Conservation (phyloP, 768 basidiomycete genomes). For the Russula griseocarnosa region DNA sequence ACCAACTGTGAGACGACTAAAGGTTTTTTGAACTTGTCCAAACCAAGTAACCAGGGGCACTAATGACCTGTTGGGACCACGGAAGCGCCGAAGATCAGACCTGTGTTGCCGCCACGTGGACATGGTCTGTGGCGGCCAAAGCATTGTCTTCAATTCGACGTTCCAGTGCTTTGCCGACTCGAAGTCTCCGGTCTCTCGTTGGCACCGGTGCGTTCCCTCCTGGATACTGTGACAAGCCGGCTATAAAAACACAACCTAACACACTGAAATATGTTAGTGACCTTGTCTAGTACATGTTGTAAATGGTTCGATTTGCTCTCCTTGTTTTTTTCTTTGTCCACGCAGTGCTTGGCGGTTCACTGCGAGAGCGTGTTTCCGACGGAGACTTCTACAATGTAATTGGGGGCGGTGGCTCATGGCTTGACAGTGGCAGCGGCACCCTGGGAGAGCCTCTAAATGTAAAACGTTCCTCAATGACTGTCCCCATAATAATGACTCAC, state of each 20-base stretch:
- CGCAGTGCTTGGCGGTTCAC: conserved; percentile 7
- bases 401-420: conserved; percentile 42
- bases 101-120: no score
- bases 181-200: no score
- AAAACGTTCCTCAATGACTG: conserved; percentile 5
- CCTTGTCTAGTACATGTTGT: not conserved
- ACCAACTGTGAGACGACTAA: no score
- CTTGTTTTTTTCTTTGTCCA: conserved; percentile 21
- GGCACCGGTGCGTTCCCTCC: no score
- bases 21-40: no score
- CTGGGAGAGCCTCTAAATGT: conserved; percentile 48
- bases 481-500: not conserved
- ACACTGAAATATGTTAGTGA: no score
- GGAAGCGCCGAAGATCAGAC: no score
- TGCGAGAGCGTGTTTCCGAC: not conserved
- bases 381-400: conserved; percentile 39
- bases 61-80: no score
- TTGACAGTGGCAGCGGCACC: conserved; percentile 36
- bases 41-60: no score
- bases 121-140: no score
- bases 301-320: conserved; percentile 18
- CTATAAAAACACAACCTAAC: not conserved
- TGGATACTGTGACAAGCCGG: not conserved
- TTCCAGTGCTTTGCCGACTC: no score
- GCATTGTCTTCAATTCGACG: no score